Percentiles rank a stretch among this genome's conserved stretches.
phyloP scores from a whole-genome alignment of 2,329 filamentous ascomycete species.

The Atkinsonella texensis region DNA sequence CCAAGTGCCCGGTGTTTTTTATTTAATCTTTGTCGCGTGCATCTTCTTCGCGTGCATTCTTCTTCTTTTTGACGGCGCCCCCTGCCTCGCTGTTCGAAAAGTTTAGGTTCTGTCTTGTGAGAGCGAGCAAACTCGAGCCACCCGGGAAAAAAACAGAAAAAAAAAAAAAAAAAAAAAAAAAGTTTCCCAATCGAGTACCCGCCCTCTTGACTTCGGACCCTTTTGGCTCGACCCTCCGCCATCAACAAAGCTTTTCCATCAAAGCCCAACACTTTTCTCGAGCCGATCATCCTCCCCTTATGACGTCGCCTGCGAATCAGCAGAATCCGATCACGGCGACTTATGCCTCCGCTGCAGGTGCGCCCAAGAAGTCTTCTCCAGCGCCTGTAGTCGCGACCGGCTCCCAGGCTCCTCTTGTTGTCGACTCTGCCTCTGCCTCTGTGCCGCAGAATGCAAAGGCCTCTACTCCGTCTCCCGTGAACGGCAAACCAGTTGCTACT shows the following conservation, averaged over 20 bases:
- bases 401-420: constrained; percentile 40
- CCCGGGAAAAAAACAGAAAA: not conserved
- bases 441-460: constrained; percentile 47
- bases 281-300: constrained; percentile 24
- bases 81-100: not conserved
- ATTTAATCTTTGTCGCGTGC: constrained; percentile 5
- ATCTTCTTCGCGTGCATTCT: constrained; percentile 6
- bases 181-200: constrained; percentile 1
- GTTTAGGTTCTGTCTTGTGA: constrained; percentile 2
- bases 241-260: not conserved
- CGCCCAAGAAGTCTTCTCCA: constrained; percentile 49
- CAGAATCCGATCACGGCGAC: constrained; percentile 44
- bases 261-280: not conserved
- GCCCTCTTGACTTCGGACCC: constrained; percentile 4
- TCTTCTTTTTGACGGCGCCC: constrained; percentile 4
- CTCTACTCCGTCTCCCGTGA: constrained; percentile 65
- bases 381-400: constrained; percentile 49
- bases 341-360: constrained; percentile 56
- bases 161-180: constrained; percentile 1
- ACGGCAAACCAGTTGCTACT: constrained; percentile 65
- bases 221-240: not conserved
- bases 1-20: constrained; percentile 8
- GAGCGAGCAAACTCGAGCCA: constrained; percentile 3
- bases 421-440: constrained; percentile 39
- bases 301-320: constrained; percentile 49